phyloP scores from a whole-genome alignment of 2,329 filamentous ascomycete species.

The Xylaria sp. region DNA sequence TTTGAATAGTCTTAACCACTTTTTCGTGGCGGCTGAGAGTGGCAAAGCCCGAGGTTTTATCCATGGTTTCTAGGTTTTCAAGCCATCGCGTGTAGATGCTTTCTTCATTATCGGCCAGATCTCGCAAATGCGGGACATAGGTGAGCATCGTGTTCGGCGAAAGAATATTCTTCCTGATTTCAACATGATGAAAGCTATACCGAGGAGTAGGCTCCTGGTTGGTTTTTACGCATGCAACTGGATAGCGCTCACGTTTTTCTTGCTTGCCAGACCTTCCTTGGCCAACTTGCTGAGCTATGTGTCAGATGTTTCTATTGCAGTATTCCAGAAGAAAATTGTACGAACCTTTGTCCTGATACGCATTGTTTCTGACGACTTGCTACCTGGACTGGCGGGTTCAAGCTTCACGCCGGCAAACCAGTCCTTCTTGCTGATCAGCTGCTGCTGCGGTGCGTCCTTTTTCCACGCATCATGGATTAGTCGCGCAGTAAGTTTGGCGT shows the following conservation, averaged over 20 bases:
- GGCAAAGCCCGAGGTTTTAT: slow-evolving; percentile 67
- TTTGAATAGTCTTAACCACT: slow-evolving; percentile 59
- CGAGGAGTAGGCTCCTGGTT: slow-evolving; percentile 64
- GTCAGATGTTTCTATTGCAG: slow-evolving; percentile 34
- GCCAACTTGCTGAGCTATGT: slow-evolving; percentile 55
- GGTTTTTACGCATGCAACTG: slow-evolving; percentile 60
- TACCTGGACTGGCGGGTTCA: slow-evolving; percentile 47
- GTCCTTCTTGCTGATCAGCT: slow-evolving; percentile 57
- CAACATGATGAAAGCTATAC: slow-evolving; percentile 69
- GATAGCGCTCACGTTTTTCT: slow-evolving; percentile 58
- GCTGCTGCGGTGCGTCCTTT: slow-evolving; percentile 53
- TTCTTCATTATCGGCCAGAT: slow-evolving; percentile 67
- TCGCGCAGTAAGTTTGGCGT: slow-evolving; percentile 57
- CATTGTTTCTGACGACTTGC: slow-evolving; percentile 56
- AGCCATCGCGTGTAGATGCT: slow-evolving; percentile 67
- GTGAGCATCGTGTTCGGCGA: slow-evolving; percentile 70
- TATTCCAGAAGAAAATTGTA: not conserved
- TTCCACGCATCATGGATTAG: slow-evolving; percentile 60
- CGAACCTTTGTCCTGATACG: slow-evolving; percentile 64
- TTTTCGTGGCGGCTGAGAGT: slow-evolving; percentile 65
- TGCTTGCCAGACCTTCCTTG: slow-evolving; percentile 54
- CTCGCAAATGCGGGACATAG: slow-evolving; percentile 69
- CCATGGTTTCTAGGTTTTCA: slow-evolving; percentile 67
- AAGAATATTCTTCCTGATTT: slow-evolving; percentile 69
- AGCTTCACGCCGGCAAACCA: slow-evolving; percentile 60